phyloP scores from a whole-genome alignment of 805 yeast genomes.

The Spencermartinsiella europaea region DNA sequence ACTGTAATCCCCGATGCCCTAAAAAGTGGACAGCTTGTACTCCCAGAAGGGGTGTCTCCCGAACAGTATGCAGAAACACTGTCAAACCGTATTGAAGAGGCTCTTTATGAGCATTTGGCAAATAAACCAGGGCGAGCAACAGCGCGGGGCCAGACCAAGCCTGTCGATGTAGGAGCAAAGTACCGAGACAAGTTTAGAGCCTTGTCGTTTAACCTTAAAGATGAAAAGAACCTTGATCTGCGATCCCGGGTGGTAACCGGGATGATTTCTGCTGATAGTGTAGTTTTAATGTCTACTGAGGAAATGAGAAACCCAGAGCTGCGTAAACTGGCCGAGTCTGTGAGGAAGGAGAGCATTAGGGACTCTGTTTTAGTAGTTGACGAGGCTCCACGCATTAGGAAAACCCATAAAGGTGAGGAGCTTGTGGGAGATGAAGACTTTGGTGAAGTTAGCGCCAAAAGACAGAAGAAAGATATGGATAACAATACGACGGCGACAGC shows the following conservation, averaged over 20 bases:
- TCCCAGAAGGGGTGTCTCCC: constrained; percentile 20
- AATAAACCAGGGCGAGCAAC: constrained; percentile 13
- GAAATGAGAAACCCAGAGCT: constrained; percentile 76
- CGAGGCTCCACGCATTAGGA: constrained; percentile 58
- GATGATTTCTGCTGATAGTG: constrained; percentile 48
- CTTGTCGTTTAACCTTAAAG: constrained; percentile 54
- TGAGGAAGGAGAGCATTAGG: constrained; percentile 61
- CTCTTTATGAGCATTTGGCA: constrained; percentile 40
- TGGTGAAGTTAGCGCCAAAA: constrained; percentile 14
- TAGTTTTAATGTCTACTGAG: constrained; percentile 63
- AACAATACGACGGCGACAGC: constrained; percentile 18
- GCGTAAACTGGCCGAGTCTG: constrained; percentile 62
- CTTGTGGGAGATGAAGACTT: constrained; percentile 49
- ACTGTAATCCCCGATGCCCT: constrained; percentile 34
- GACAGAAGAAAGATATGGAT: constrained; percentile 23
- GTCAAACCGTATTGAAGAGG: constrained; percentile 48
- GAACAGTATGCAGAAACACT: constrained; percentile 40
- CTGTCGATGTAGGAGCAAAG: constrained; percentile 34
- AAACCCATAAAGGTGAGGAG: constrained; percentile 88
- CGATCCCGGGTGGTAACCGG: constrained; percentile 54
- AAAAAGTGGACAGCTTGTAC: constrained; percentile 20
- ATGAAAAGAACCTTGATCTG: constrained; percentile 50
- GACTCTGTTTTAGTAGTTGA: constrained; percentile 61
- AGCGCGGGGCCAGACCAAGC: constrained; percentile 14
- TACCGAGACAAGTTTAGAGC: constrained; percentile 69